These are phyloP conservation scores for Moniliella sp. DNA, from an alignment of 1,284 basidiomycete species.

Conservation along the genomic window DNA sequence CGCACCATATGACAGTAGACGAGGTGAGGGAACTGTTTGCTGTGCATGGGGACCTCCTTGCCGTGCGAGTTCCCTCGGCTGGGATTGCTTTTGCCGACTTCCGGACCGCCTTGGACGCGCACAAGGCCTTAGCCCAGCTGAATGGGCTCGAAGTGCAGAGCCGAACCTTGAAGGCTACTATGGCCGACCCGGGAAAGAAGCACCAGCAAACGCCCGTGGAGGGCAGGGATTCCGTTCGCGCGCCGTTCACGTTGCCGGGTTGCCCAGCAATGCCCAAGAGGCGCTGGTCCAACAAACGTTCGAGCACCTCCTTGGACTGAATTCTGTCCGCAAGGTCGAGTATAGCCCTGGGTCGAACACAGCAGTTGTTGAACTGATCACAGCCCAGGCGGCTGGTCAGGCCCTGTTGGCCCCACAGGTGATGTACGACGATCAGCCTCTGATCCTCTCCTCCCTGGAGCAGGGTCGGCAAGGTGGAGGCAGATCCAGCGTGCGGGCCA, in stretches of 20 bases:
- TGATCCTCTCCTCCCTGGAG: too few species aligned
- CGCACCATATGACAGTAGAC: constrained; percentile 45
- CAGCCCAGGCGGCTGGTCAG: too few species aligned
- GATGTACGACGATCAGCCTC: too few species aligned
- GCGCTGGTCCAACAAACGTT: constrained; percentile 28
- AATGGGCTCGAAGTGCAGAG: constrained; percentile 17
- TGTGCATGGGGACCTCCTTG: constrained; percentile 55
- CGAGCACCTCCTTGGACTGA: constrained; percentile 11
- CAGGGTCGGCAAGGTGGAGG: too few species aligned
- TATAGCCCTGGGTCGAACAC: constrained; percentile 13
- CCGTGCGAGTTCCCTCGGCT: constrained; percentile 52
- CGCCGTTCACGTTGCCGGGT: constrained; percentile 9
- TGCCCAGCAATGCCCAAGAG: constrained; percentile 27
- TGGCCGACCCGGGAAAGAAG: constrained; percentile 4
- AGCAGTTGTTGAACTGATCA: too few species aligned
- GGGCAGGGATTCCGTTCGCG: constrained; percentile 5
- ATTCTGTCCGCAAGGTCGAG: constrained; percentile 12
- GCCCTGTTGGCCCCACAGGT: too few species aligned
- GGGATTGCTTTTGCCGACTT: constrained; percentile 84
- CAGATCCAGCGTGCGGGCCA: too few species aligned
- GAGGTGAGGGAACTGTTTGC: constrained; percentile 58
- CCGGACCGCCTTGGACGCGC: constrained; percentile 35
- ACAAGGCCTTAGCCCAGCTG: constrained; percentile 17
- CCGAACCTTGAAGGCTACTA: constrained; percentile 14
- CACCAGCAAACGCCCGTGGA: constrained; percentile 1